Evolutionary conservation across 2,329 filamentous ascomycete species (phyloP).

Genomic region (Magnaporthiopsis poae): DNA sequence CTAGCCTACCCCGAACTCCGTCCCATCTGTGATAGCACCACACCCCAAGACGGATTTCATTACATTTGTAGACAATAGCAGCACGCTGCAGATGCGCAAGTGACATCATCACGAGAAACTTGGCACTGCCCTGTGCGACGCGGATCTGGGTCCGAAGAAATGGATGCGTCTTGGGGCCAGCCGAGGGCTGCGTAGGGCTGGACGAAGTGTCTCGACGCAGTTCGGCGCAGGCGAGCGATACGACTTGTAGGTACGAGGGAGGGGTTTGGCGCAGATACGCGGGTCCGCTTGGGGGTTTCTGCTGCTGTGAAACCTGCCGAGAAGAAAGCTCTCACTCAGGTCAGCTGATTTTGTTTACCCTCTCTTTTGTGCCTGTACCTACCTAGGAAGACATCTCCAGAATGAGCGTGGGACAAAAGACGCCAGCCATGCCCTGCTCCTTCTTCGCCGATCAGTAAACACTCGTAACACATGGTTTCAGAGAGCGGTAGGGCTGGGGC

Average conservation of each 20-base stretch:
- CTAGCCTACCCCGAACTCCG: no score
- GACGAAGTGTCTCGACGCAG: neutral
- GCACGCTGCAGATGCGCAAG: no score
- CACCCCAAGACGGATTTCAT: no score
- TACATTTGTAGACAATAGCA: no score
- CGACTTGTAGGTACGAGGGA: neutral
- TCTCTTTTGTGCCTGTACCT: neutral
- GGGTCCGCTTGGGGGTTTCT: neutral
- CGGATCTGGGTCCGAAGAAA: no score
- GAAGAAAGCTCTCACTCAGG: neutral
- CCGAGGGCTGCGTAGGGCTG: neutral
- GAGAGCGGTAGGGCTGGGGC: neutral
- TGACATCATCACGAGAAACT: no score
- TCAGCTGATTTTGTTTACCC: neutral
- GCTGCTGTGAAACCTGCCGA: neutral
- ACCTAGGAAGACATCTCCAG: no score
- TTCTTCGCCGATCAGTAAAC: neutral
- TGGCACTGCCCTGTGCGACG: no score
- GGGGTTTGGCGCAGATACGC: neutral
- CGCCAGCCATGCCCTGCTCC: no score
- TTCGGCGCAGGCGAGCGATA: neutral
- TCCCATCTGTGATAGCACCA: no score
- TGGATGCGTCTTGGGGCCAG: no score
- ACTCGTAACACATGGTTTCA: neutral
- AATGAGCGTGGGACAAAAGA: no score